phyloP scores from a whole-genome alignment of 495 filamentous ascomycete genomes.

The Coniosporium apollinis region DNA sequence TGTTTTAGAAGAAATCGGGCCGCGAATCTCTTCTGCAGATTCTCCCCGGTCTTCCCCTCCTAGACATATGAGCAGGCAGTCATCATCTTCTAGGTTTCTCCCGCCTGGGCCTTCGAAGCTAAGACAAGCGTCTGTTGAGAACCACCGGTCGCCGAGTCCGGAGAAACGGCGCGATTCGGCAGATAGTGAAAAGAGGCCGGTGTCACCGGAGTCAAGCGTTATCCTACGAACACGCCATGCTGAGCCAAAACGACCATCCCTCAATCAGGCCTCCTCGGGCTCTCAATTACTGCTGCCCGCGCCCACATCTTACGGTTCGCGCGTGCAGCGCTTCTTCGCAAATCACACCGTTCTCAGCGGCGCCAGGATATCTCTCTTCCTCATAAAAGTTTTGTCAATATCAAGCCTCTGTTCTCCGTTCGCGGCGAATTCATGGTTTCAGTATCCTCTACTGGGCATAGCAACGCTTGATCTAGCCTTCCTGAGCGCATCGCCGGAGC shows the following conservation, averaged over 20 bases:
- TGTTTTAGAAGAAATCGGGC: constrained; percentile 37
- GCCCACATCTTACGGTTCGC: constrained; percentile 17
- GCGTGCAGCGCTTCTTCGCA: constrained; percentile 20
- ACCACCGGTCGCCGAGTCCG: constrained; percentile 2
- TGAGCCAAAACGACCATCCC: constrained; percentile 1
- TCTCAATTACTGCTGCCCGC: constrained; percentile 18
- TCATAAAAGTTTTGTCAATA: constrained; percentile 37
- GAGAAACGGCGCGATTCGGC: not conserved
- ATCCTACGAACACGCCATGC: constrained; percentile 14
- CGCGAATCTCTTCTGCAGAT: constrained; percentile 41
- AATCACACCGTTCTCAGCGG: constrained; percentile 18
- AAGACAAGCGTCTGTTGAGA: constrained; percentile 4
- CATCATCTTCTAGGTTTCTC: constrained; percentile 7
- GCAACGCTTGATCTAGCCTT: constrained; percentile 46
- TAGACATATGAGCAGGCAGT: constrained; percentile 10
- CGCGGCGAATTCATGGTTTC: constrained; percentile 38
- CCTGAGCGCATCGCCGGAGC: too few species aligned
- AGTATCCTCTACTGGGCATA: constrained; percentile 42
- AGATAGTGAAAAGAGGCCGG: constrained; percentile 4
- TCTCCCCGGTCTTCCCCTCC: constrained; percentile 22
- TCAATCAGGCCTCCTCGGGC: constrained; percentile 8
- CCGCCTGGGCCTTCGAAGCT: constrained; percentile 15
- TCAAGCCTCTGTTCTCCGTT: constrained; percentile 44
- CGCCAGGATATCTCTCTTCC: constrained; percentile 28
- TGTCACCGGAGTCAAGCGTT: constrained; percentile 11